Base-by-base conservation (phyloP, 2,329 filamentous ascomycete genomes). In the Xenoacremonium recifei region DNA sequence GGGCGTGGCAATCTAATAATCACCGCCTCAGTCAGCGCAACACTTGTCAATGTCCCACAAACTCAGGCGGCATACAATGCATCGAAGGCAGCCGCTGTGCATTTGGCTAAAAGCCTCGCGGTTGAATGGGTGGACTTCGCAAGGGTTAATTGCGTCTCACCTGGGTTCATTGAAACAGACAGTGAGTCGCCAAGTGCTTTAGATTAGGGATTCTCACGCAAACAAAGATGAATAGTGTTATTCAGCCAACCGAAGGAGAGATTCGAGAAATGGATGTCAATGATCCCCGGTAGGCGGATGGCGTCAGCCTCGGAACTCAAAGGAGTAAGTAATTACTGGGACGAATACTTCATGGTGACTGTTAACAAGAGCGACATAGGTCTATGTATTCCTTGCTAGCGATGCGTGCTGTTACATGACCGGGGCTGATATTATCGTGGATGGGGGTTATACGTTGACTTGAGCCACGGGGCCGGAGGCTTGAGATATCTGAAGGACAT, bases 111-210 rank as follows among this genome's bases (percentile, higher is more conserved):
- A 60, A 82, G 76, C 21, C 67, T 88, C 18, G 82, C 84, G 1
- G 76, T 87, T n/a, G 85, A 88, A 63, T 88, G 84, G 84, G 76
- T 82, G 7, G 77, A 75, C 36, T 87, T 84, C 57, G 84, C 84
- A 3, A 73, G 85, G 20, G 79, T 76, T 44, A 88, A 89, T 61
- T 77, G 75, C n/a, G 67, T 88, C 29, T 85, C 79, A 2, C 84
- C 85, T 0, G 83, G 85, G 19, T 45, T 35, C 4, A 21, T 45
- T 4, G 19, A 45, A 13, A 45, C 43, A 1, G 31, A 41, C 13
- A 45, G 42, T 45, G 15, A 21, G 40, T 15, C 12, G 12, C 12
- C 4, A 11, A 16, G n/a, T n/a, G n/a, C 7, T 16, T 18, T 9
- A 16, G 9, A 13, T n/a, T 3, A n/a, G 15, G 7, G 18, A 4